A percentile compares a stretch with the other conserved stretches of the same genome.
phyloP scores from a whole-genome alignment of 495 filamentous ascomycete species.

The Daldinia grandis region DNA sequence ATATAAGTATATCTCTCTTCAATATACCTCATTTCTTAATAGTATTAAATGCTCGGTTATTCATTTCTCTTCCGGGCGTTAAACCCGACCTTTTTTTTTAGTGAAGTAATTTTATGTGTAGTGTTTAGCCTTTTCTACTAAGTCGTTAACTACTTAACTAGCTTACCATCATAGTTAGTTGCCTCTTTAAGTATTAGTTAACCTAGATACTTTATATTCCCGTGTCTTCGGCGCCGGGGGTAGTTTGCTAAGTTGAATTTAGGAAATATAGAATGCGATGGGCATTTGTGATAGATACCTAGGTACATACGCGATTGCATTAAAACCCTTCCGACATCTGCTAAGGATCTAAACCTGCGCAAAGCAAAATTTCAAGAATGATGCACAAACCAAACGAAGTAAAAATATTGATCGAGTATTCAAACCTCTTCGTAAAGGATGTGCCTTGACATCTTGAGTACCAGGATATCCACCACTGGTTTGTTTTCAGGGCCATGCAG shows the following conservation, averaged over 20 bases:
- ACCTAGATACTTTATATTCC: neutral
- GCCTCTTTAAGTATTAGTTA: neutral
- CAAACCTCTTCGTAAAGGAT: neutral
- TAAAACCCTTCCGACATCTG: neutral
- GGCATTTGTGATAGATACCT: neutral
- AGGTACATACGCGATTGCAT: neutral
- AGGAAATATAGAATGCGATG: neutral
- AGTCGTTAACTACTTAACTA: no score
- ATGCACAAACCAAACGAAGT: neutral
- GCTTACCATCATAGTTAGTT: no score
- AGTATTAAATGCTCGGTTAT: neutral
- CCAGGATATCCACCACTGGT: neutral
- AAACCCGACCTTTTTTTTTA: neutral
- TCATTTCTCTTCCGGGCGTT: neutral
- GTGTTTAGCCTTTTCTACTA: neutral
- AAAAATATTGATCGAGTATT: neutral
- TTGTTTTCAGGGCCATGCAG: conserved; percentile 4
- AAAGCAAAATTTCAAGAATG: neutral
- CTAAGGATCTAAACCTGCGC: neutral
- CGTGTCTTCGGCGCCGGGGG: neutral
- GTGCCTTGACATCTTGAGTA: neutral
- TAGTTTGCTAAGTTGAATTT: neutral
- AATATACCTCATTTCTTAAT: neutral
- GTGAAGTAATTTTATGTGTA: neutral
- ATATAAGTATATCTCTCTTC: neutral